These are phyloP conservation scores for Volvox carteri DNA, from an alignment of 163 green algal species.

Conservation along the genomic window DNA sequence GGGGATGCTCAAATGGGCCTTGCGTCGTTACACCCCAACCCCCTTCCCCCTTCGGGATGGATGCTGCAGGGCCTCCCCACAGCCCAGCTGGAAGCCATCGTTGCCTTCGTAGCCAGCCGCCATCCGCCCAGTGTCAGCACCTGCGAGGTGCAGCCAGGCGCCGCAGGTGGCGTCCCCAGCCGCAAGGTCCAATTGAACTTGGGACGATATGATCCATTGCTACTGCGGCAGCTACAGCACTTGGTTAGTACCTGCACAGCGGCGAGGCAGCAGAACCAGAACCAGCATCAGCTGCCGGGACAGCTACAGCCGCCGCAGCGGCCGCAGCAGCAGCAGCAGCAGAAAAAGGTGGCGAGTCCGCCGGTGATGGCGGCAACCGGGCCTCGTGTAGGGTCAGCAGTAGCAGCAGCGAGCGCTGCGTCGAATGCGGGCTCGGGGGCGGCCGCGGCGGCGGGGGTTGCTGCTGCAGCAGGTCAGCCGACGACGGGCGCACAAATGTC, in stretches of 20 bases:
- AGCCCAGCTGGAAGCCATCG: constrained; percentile 52
- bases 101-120: constrained; percentile 58
- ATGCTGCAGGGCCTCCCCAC: constrained; percentile 54
- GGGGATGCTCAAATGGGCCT: too few relatives aligned
- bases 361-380: neutral
- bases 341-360: neutral
- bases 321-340: neutral
- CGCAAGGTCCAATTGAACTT: constrained; percentile 61
- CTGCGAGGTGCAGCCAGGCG: constrained; percentile 37
- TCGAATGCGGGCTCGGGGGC: neutral
- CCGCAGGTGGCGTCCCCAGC: constrained; percentile 7
- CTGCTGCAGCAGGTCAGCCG: neutral
- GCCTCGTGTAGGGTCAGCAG: neutral
- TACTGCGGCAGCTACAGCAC: constrained; percentile 65
- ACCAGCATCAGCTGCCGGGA: neutral
- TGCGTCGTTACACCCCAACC: too few relatives aligned
- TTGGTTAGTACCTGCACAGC: constrained; percentile 53
- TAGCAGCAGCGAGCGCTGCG: too few relatives aligned
- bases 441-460: neutral
- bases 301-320: neutral
- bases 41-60: neutral
- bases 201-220: constrained; percentile 59
- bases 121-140: constrained; percentile 51
- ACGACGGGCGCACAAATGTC: neutral
- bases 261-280: neutral